Evolutionary conservation across 1,284 basidiomycete species (phyloP), one percentile per base, ranked within the genome.

Genomic region (Irpex sp.): DNA sequence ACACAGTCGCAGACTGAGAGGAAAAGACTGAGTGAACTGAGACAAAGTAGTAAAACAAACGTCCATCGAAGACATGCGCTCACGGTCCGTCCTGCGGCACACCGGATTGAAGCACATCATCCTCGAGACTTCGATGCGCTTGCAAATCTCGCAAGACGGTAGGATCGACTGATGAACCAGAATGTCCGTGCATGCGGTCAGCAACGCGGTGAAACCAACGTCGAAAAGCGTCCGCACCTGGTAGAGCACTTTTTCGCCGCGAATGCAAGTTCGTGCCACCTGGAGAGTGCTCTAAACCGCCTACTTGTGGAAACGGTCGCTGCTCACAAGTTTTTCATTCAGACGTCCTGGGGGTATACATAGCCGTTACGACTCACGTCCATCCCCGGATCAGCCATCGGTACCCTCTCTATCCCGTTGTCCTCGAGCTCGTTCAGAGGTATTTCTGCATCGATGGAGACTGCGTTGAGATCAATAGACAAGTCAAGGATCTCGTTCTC

Each of bases 121-220:
- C 88, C 61, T 94, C 92, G 67, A 94, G 82, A 78, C 88, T 94
- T 76, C 89, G 82, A 74, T 94, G 92, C 21, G 89, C 89, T 77
- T 96, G 92, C 59, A 97, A 81, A 79, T 96, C 94, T 49, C 90
- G 88, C 71, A 96, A 80, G 38, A 96, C 94, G 44, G 87, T 86
- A 1, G 94, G 93, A 75, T 97, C 94, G 69, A 96, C 92, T 89
- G 76, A 60, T 56, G 54, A 34, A 31, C 56, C 58, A 63, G 38
- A 54, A 38, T 63, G 65, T 63, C 52, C 64, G 56, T 60, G 64
- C 36, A 67, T 63, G 57, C 64, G 61, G 69, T 69, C 55, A 71
- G 66, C 52, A 64, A 63, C 52, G 57, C 61, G 63, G 34, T 48
- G 62, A 62, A 63, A 44, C 54, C 60, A 59, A 57, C 37, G 59